Base-by-base conservation (phyloP, 139 green algal genomes). In the Coccomyxa sp. region DNA sequence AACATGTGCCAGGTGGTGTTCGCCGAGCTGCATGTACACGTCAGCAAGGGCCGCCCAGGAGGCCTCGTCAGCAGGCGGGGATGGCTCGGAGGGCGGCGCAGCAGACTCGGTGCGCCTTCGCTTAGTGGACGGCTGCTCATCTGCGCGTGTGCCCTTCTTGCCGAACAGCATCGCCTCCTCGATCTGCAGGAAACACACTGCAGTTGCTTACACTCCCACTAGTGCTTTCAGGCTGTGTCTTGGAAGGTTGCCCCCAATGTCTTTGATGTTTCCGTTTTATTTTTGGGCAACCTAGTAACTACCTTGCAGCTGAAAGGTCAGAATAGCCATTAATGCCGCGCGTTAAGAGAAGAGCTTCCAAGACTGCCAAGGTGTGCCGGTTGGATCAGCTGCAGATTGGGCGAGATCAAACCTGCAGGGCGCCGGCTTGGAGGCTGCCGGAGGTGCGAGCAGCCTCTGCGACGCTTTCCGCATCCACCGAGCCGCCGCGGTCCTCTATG, bases 121-220 rank as follows among this genome's bases (percentile, higher is more conserved):
- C 32, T 75, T 77, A 28, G 67, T 12, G 15, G n/a, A 18, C 58
- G 18, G 57, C 77, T 60, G 63, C 82, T 13, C 76, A 28, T 60
- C 77, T 59, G n/a, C 76, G 45, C 13, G n/a, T 45, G 13, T 58
- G 79, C 28, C 66, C 4, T 77, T 25, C 0, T 32, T 28, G 0
- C 23, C 79, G 67, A 81, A 81, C 67, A 87, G 79, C 66, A 87
- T 76, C 71, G 76, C 51, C 58, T 87, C 67, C 79, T 87, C 83
- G 18, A 87, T 81, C 79, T 86, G 83, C 51, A 79, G 45, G 4
- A 27, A 18, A 1, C 25, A 28, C 16, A 60, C 13, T 51, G 38
- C 38, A 51, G 38, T 51, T 51, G 38, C 38, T 11, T 51, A 51
- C 38, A 51, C 38, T 51, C 38, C 38, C 38, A 51, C 7, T 7